These are phyloP conservation scores for Mitragyna speciosa DNA, from an alignment of 257 asterid species.

Conservation along the genomic window DNA sequence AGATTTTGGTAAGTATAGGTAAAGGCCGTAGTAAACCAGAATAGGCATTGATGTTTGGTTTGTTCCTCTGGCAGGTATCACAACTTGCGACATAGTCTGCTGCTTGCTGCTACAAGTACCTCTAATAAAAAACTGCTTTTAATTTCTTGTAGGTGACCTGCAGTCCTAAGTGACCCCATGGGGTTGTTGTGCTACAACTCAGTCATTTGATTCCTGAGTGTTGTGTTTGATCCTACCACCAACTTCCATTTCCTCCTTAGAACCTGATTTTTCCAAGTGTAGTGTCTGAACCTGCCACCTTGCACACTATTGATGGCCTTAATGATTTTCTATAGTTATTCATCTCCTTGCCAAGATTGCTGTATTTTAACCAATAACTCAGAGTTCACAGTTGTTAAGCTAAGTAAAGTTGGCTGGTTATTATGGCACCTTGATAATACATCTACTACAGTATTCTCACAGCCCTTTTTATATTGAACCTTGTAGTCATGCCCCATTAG, in stretches of 20 bases:
- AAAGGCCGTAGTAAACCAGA: background rate
- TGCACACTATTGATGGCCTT: accelerated
- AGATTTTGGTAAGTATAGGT: background rate
- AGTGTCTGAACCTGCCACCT: accelerated
- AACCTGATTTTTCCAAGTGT: accelerated
- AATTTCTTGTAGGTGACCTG: no score
- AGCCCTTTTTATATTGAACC: background rate
- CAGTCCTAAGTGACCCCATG: background rate
- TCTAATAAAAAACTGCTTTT: background rate
- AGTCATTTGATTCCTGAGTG: accelerated
- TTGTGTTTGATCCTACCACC: background rate
- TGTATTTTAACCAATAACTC: accelerated
- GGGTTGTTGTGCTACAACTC: background rate
- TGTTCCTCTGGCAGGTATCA: background rate
- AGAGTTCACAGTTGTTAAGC: no score
- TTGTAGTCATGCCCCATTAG: background rate
- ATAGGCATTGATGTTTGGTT: background rate
- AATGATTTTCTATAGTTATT: accelerated
- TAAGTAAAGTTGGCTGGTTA: no score
- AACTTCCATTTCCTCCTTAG: background rate
- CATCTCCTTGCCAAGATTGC: no score
- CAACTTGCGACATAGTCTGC: background rate
- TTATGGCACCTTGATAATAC: background rate
- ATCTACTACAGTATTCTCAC: background rate
- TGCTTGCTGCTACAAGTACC: background rate